Evolutionary conservation across 148 eudicot species (phyloP), one percentile per base, ranked within the genome.

Genomic region (Chenopodium berlandieri): DNA sequence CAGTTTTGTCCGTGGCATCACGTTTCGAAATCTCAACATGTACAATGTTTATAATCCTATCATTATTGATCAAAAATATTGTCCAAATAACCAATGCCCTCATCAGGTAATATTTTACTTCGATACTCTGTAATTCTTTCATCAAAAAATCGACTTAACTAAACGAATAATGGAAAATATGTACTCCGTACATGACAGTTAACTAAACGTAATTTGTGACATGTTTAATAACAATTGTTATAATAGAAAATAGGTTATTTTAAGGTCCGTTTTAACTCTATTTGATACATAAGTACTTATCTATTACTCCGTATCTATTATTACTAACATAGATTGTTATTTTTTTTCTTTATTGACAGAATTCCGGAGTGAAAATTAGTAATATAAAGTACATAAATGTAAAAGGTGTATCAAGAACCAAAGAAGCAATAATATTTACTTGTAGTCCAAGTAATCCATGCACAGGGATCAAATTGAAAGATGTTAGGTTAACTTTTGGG

Each of bases 61-160:
- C 9, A 82, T 90, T 76, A 86, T 90, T 13, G 91, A 90, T 62
- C 94, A 91, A 64, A 83, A 82, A 1, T 90, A 90, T 64, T 91
- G 92, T 73, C 90, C 90, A 0, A 47, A 79, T 27, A 75, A 81
- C 73, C 31, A 40, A 12, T 86, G 93, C 58, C 90, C 91, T 81
- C 86, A 67, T 22, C 83, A 85, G 93, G 91, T 82, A 87, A 75
- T 6, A 12, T 70, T 9, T 20, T 31, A 25, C 32, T 31, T 31
- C 2, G 32, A 1, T 31, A 31, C 1, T 32, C 44, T 0, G 20
- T 56, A 56, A 13, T 11, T 14, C 16, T 14, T 52, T 10, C 56
- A 52, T 2, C 8, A 40, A 4, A 34, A 40, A 40, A 40, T 40
- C 44, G 1, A 40, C 44, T 5, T 40, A 5, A 34, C 0, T 0